Conservation (phyloP, 441 rosid genomes). For the Eruca vesicaria region DNA sequence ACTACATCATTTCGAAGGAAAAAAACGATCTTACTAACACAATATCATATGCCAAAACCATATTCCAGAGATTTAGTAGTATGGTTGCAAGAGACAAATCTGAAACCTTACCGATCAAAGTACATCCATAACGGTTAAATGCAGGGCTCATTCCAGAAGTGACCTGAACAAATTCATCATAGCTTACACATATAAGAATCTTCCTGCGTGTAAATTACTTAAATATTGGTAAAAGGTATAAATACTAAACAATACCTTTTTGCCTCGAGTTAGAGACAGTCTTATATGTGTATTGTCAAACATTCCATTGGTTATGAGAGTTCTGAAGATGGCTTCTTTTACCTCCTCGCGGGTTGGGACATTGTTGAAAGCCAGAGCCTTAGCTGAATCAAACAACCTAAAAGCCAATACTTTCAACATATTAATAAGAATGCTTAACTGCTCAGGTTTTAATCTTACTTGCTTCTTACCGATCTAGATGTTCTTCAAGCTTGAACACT, state of each 20-base stretch:
- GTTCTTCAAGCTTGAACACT: constrained; percentile 86
- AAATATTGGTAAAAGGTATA: neutral
- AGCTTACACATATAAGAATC: neutral
- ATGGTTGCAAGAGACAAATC: neutral
- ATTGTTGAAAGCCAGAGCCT: constrained; percentile 84
- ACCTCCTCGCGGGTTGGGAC: constrained; percentile 82
- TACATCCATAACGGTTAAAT: constrained; percentile 81
- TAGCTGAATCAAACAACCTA: constrained; percentile 88
- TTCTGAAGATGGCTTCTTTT: constrained; percentile 80
- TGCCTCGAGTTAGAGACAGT: constrained; percentile 83
- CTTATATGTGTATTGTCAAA: constrained; percentile 87
- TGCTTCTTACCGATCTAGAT: constrained; percentile 67
- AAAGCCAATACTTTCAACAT: constrained; percentile 7
- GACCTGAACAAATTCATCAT: constrained; percentile 42
- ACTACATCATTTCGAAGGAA: constrained; percentile 44
- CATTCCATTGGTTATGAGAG: constrained; percentile 82
- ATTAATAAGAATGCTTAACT: neutral
- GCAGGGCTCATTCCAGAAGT: constrained; percentile 93
- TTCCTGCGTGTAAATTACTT: neutral
- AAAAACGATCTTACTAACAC: neutral
- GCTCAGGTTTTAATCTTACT: neutral
- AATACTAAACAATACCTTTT: constrained; percentile 29
- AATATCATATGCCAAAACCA: neutral
- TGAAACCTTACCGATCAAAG: constrained; percentile 57
- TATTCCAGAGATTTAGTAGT: neutral